Percentiles rank a stretch among this genome's conserved stretches.
Conservation (phyloP, 2,329 filamentous ascomycete genomes). For the Scopulariopsis brevicaulis region DNA sequence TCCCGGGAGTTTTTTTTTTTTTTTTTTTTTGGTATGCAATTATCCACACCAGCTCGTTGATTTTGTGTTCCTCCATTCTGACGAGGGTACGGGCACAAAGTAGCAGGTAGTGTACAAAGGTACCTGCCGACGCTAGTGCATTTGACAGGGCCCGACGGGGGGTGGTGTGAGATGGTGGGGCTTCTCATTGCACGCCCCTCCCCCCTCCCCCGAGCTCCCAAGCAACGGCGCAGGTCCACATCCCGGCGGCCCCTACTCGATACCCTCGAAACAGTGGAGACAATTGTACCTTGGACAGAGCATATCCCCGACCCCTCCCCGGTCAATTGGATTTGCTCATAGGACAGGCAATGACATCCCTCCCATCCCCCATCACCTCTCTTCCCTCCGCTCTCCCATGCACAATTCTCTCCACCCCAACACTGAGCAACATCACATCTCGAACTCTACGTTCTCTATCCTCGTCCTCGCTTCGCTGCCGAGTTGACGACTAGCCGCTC, state of each 20-base stretch:
- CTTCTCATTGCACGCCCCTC: not conserved
- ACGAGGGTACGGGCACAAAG: not conserved
- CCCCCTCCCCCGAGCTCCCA: not conserved
- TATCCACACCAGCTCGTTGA: too few relatives aligned
- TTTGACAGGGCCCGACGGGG: not conserved
- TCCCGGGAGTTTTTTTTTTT: too few relatives aligned
- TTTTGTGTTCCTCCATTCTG: not conserved
- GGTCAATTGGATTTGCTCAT: not conserved
- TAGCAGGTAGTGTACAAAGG: too few relatives aligned
- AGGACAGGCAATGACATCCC: conserved; percentile 2
- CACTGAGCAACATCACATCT: not conserved
- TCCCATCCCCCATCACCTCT: not conserved
- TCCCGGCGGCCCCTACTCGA: not conserved
- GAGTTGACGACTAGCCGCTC: not conserved
- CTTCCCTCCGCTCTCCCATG: not conserved
- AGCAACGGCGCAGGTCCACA: not conserved
- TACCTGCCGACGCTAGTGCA: not conserved
- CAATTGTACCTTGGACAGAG: not conserved
- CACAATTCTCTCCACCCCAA: not conserved
- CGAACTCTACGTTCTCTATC: not conserved
- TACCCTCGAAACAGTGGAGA: not conserved
- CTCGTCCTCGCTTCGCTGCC: not conserved
- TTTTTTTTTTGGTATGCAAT: too few relatives aligned
- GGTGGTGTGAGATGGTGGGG: not conserved
- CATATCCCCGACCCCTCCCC: not conserved